phyloP scores from a whole-genome alignment of 2,329 filamentous ascomycete genomes.

The Paecilomyces sp. region DNA sequence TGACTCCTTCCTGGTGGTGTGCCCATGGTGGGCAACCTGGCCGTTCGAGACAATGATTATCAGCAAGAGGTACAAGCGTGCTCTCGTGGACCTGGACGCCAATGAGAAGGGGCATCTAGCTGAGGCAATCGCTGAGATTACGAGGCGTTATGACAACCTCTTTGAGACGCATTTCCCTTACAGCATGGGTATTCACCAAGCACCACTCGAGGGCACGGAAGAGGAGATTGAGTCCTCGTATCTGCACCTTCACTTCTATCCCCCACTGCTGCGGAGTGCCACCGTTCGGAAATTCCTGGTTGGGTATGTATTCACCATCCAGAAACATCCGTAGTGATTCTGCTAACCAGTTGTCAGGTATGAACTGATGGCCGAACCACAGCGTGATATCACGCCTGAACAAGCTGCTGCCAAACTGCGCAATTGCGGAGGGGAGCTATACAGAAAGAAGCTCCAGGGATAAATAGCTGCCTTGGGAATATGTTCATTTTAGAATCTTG shows the following conservation, averaged over 20 bases:
- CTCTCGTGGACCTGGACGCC: slow-evolving; percentile 71
- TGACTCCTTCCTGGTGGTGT: slow-evolving; percentile 73
- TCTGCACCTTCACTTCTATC: slow-evolving; percentile 97
- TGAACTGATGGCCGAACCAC: slow-evolving; percentile 95
- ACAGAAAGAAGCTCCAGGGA: slow-evolving; percentile 59
- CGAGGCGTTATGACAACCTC: slow-evolving; percentile 88
- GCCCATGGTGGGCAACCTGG: slow-evolving; percentile 98
- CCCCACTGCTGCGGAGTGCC: slow-evolving; percentile 81
- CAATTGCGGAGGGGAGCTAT: slow-evolving; percentile 71
- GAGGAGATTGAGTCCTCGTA: slow-evolving; percentile 84
- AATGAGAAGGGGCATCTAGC: slow-evolving; percentile 68
- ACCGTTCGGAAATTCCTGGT: slow-evolving; percentile 95
- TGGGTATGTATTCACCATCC: slow-evolving; percentile 44
- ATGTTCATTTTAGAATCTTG: neutral
- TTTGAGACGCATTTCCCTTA: slow-evolving; percentile 97
- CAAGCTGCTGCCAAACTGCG: slow-evolving; percentile 77
- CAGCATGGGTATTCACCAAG: slow-evolving; percentile 94
- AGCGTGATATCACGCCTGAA: slow-evolving; percentile 94
- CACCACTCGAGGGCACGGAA: slow-evolving; percentile 70
- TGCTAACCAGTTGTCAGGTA: slow-evolving; percentile 45
- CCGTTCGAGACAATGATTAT: slow-evolving; percentile 93
- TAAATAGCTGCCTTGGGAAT: neutral
- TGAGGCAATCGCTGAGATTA: slow-evolving; percentile 79
- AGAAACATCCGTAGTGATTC: neutral
- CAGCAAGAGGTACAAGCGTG: slow-evolving; percentile 74